Conservation (phyloP, 768 basidiomycete genomes). For the Pleurotus eryngii region DNA sequence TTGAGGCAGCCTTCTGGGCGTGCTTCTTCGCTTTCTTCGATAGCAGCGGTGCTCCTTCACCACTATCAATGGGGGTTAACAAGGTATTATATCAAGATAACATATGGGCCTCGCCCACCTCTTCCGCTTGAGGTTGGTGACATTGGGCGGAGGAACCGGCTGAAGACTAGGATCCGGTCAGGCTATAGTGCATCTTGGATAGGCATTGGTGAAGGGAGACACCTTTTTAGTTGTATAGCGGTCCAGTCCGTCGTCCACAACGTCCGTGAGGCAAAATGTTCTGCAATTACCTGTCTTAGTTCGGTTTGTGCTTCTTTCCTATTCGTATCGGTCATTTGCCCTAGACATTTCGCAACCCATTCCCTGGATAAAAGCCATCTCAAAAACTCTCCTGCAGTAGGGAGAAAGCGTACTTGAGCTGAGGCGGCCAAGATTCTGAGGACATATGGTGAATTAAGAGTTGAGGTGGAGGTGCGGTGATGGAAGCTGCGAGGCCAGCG, state of each 20-base stretch:
- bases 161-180: slow-evolving; percentile 39
- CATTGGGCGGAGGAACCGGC: slow-evolving; percentile 52
- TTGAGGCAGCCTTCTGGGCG: slow-evolving; percentile 36
- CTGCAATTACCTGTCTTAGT: slow-evolving; percentile 94
- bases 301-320: slow-evolving; percentile 87
- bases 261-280: slow-evolving; percentile 79
- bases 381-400: slow-evolving; percentile 1
- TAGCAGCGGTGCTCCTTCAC: slow-evolving; percentile 35
- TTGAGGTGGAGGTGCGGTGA: background rate
- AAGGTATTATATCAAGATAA: background rate
- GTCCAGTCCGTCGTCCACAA: slow-evolving; percentile 96
- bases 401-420: slow-evolving; percentile 56
- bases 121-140: slow-evolving; percentile 67
- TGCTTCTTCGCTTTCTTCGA: slow-evolving; percentile 61
- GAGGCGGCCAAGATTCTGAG: slow-evolving; percentile 77
- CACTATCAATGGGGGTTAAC: slow-evolving; percentile 15
- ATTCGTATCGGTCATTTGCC: slow-evolving; percentile 87
- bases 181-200: slow-evolving; percentile 1
- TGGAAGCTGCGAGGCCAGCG: background rate
- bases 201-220: slow-evolving; percentile 17
- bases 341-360: slow-evolving; percentile 93
- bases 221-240: slow-evolving; percentile 86
- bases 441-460: slow-evolving; percentile 44
- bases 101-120: slow-evolving; percentile 37
- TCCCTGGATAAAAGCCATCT: slow-evolving; percentile 49